phyloP scores from a whole-genome alignment of 2,329 filamentous ascomycete genomes.

The Talaromyces marneffei region DNA sequence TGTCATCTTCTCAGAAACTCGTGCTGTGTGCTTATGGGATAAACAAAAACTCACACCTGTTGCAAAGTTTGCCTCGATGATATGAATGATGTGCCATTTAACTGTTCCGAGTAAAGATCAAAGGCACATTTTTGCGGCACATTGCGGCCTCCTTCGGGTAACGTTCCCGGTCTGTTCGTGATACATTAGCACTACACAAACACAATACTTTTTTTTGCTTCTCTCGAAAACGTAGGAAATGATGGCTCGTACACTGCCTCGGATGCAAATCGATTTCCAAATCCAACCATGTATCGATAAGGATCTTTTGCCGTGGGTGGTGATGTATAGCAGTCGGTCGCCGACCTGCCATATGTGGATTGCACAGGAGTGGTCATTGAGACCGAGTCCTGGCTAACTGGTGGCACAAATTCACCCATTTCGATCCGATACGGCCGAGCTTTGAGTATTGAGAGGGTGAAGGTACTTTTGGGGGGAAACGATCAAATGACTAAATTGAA shows the following conservation, averaged over 20 bases:
- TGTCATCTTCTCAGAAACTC: not conserved
- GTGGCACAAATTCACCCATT: not conserved
- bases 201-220: too few species aligned
- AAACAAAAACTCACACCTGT: not conserved
- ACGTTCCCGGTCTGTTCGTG: not conserved
- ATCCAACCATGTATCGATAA: not conserved
- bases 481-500: not conserved
- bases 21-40: not conserved
- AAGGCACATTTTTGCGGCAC: not conserved
- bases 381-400: not conserved
- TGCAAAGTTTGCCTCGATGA: not conserved
- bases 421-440: not conserved
- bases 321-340: not conserved
- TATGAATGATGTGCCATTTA: not conserved
- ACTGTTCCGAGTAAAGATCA: not conserved
- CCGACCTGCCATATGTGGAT: not conserved
- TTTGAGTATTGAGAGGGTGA: not conserved
- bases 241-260: not conserved
- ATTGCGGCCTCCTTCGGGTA: not conserved
- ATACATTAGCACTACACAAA: not conserved
- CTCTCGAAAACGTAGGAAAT: not conserved
- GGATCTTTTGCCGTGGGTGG: not conserved
- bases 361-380: not conserved
- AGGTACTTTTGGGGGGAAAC: not conserved
- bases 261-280: not conserved